These are phyloP conservation scores for Fusarium floridanum DNA, from an alignment of 2,329 filamentous ascomycete species.

Conservation along the genomic window DNA sequence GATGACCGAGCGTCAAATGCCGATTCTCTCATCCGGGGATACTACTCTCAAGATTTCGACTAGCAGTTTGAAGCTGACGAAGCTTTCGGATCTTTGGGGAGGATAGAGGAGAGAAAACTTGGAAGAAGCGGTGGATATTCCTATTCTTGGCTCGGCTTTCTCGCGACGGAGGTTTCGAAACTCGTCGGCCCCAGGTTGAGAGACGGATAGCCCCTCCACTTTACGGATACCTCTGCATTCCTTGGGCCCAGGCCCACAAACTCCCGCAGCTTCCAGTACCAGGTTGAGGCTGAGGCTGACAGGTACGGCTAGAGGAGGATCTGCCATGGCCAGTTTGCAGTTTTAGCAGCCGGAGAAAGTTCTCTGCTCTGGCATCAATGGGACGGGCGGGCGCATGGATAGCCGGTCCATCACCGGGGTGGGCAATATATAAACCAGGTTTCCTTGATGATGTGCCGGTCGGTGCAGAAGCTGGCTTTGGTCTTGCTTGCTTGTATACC, in stretches of 20 bases:
- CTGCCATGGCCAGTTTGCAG: constrained; percentile 11
- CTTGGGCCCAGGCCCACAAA: constrained; percentile 29
- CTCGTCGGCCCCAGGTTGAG: constrained; percentile 31
- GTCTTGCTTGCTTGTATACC: background rate
- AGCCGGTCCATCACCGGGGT: constrained; percentile 13
- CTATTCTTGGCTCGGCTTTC: constrained; percentile 13
- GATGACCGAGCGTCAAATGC: constrained; percentile 10
- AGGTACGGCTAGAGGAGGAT: constrained; percentile 14
- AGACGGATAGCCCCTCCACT: constrained; percentile 35
- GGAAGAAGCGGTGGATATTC: constrained; percentile 27
- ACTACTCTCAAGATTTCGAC: constrained; percentile 16
- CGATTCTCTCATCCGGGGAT: constrained; percentile 9
- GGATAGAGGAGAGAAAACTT: background rate
- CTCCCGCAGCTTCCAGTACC: constrained; percentile 30
- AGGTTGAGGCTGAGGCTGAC: constrained; percentile 21
- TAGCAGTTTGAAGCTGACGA: constrained; percentile 15
- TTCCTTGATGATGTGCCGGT: constrained; percentile 28
- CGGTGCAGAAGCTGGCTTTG: constrained; percentile 10
- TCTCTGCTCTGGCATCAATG: background rate
- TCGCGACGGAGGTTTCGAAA: constrained; percentile 45
- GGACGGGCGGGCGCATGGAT: constrained; percentile 22
- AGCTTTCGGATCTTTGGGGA: background rate
- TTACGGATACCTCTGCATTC: constrained; percentile 23
- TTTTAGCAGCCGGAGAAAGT: background rate
- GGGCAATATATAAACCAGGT: constrained; percentile 28